A percentile compares a stretch with the other conserved stretches of the same genome.
Evolutionary conservation across 768 basidiomycete genomes (phyloP).

Genomic region (Termitomyces sp.): DNA sequence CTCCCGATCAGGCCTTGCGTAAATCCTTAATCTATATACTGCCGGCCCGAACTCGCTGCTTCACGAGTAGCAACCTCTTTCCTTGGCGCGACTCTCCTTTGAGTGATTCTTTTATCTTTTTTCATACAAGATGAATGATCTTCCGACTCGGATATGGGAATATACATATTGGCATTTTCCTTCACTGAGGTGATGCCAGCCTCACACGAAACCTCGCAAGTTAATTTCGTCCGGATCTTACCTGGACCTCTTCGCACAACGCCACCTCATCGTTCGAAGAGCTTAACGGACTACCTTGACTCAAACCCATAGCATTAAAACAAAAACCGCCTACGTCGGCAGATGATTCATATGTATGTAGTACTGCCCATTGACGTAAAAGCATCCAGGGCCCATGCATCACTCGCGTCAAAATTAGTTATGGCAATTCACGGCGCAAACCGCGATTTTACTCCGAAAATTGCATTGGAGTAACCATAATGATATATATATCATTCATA

Average conservation of each 20-base stretch:
- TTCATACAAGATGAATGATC: neutral
- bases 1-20: too few relatives aligned
- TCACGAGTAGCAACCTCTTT: neutral
- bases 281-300: neutral
- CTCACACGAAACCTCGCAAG: neutral
- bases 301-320: neutral
- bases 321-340: neutral
- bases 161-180: neutral
- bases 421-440: too few relatives aligned
- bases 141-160: neutral
- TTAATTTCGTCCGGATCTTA: neutral
- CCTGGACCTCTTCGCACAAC: neutral
- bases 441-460: too few relatives aligned
- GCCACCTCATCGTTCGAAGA: neutral
- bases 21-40: neutral
- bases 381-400: neutral
- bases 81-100: neutral
- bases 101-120: neutral
- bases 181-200: neutral
- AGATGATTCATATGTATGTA: neutral
- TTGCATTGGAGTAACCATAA: neutral
- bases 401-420: neutral
- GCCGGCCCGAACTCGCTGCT: neutral
- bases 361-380: neutral
- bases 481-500: neutral